Conservation (phyloP, 768 basidiomycete genomes). For the Pilatotrama ljubarskyi region DNA sequence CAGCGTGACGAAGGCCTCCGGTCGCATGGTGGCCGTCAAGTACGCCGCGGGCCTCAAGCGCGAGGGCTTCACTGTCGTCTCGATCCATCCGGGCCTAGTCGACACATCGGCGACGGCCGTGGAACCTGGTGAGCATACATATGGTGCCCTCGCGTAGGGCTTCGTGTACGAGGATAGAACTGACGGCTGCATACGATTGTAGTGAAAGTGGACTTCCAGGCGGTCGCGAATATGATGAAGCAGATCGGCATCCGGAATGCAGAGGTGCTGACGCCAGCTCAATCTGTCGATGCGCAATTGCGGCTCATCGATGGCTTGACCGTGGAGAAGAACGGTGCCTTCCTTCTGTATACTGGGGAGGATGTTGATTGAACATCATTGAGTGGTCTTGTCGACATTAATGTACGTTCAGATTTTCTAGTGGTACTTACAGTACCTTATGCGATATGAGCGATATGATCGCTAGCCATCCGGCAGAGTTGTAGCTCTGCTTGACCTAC, state of each 20-base stretch:
- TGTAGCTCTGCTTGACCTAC: no score
- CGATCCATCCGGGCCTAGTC: slow-evolving; percentile 38
- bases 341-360: not conserved
- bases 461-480: no score
- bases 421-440: no score
- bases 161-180: no score
- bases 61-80: slow-evolving; percentile 36
- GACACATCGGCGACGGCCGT: slow-evolving; percentile 24
- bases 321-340: not conserved
- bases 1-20: slow-evolving; percentile 38
- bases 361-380: no score
- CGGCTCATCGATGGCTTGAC: not conserved
- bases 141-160: no score
- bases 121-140: not conserved
- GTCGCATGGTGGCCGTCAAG: slow-evolving; percentile 41
- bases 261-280: not conserved
- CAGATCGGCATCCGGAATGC: not conserved
- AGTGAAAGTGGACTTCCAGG: not conserved
- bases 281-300: not conserved
- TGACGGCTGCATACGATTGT: not conserved
- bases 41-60: slow-evolving; percentile 35
- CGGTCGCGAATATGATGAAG: not conserved
- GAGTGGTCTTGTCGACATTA: no score
- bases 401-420: no score
- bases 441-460: no score